phyloP scores from a whole-genome alignment of 192 early-diverging fungal species.

The Obelidium mucronatum region DNA sequence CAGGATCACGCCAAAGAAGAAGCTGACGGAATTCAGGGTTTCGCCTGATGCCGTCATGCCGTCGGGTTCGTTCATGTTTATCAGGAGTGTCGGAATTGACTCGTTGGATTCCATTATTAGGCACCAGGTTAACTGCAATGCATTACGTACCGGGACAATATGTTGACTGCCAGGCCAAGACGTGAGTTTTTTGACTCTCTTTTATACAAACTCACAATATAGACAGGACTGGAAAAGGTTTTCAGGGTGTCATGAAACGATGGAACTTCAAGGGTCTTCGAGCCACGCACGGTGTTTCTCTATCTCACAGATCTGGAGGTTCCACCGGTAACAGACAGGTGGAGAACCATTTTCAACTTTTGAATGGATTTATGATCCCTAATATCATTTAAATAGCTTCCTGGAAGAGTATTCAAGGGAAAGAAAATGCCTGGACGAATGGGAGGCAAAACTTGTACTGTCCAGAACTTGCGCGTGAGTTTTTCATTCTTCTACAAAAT shows the following conservation, averaged over 20 bases:
- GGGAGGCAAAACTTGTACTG: conserved; percentile 84
- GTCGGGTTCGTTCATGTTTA: conserved; percentile 53
- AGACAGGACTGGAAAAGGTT: conserved; percentile 86
- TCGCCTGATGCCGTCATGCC: conserved; percentile 85
- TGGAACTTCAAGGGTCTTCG: conserved; percentile 89
- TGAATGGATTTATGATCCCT: neutral
- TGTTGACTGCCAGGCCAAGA: conserved; percentile 88
- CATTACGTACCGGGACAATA: conserved; percentile 97
- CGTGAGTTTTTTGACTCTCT: conserved; percentile 56
- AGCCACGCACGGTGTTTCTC: conserved; percentile 94
- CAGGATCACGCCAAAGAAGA: conserved; percentile 78
- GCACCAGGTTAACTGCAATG: conserved; percentile 69
- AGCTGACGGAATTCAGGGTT: conserved; percentile 83
- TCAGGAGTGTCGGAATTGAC: neutral
- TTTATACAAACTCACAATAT: conserved; percentile 23
- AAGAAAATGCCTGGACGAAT: conserved; percentile 99
- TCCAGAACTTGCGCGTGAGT: conserved; percentile 79
- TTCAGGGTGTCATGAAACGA: conserved; percentile 98
- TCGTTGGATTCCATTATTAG: conserved; percentile 2
- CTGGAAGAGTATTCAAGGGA: conserved; percentile 91
- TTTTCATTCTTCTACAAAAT: neutral
- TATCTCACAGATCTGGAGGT: conserved; percentile 86
- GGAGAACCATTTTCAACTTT: conserved; percentile 3
- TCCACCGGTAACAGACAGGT: conserved; percentile 86
- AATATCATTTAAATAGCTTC: conserved; percentile 51